These are phyloP conservation scores for Hygrocybe coccinea DNA, from an alignment of 768 basidiomycete species.

Conservation along the genomic window DNA sequence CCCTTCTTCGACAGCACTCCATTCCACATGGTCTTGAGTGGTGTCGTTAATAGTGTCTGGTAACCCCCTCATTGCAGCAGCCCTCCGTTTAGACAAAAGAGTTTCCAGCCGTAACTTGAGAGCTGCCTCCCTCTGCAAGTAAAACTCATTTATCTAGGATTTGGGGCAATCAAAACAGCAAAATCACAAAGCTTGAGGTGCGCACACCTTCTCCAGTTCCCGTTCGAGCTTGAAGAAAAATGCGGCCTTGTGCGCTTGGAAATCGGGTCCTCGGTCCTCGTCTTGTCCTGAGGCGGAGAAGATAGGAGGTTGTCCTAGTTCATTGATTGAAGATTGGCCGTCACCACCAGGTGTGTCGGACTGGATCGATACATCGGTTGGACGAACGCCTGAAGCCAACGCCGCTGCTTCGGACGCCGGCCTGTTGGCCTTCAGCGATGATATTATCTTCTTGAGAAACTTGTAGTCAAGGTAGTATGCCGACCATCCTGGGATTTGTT, in stretches of 20 bases:
- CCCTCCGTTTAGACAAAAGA: slow-evolving; percentile 87
- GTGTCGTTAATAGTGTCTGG: slow-evolving; percentile 63
- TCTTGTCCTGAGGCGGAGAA: slow-evolving; percentile 60
- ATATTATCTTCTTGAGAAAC: slow-evolving; percentile 96
- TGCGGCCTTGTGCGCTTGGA: slow-evolving; percentile 91
- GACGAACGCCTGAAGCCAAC: slow-evolving; percentile 76
- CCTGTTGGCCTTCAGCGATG: slow-evolving; percentile 84
- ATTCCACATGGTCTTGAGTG: slow-evolving; percentile 72
- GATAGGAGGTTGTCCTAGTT: slow-evolving; percentile 50
- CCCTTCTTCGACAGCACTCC: slow-evolving; percentile 94
- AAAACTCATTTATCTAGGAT: slow-evolving; percentile 90
- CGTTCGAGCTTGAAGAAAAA: slow-evolving; percentile 99
- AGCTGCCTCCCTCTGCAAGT: slow-evolving; percentile 95
- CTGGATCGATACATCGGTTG: slow-evolving; percentile 45
- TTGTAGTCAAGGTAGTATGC: slow-evolving; percentile 97
- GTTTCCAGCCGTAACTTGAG: slow-evolving; percentile 89
- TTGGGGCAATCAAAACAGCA: slow-evolving; percentile 9
- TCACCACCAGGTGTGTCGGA: slow-evolving; percentile 28
- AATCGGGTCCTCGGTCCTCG: slow-evolving; percentile 73
- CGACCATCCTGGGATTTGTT: slow-evolving; percentile 97
- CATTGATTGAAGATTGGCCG: slow-evolving; percentile 30
- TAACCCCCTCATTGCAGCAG: slow-evolving; percentile 65
- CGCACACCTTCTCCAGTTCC: slow-evolving; percentile 87
- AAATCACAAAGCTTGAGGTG: slow-evolving; percentile 4
- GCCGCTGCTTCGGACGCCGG: slow-evolving; percentile 88